phyloP scores from a whole-genome alignment of 768 basidiomycete species.

The Saitozyma podzolica region DNA sequence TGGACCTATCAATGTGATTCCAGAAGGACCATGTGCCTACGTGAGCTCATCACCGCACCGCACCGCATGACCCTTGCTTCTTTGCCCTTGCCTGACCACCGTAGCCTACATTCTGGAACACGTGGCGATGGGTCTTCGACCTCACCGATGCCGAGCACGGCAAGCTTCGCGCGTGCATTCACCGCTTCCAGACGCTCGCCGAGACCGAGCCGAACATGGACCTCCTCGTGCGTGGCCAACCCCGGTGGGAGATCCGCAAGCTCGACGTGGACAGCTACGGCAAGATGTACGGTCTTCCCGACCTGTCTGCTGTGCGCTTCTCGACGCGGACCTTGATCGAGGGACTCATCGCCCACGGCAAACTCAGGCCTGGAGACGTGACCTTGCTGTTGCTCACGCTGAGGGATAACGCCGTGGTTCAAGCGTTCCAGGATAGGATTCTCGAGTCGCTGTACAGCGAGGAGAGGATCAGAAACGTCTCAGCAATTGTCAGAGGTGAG shows the following conservation, averaged over 20 bases:
- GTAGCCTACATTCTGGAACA: constrained; percentile 46
- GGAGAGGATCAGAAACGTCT: constrained; percentile 41
- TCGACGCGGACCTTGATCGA: constrained; percentile 42
- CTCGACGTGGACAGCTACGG: constrained; percentile 9
- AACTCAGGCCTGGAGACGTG: constrained; percentile 34
- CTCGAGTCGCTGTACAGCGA: constrained; percentile 43
- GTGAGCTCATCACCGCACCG: constrained; percentile 16
- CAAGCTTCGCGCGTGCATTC: constrained; percentile 16
- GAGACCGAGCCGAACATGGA: constrained; percentile 34
- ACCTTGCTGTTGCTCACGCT: constrained; percentile 18
- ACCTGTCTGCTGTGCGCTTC: constrained; percentile 28
- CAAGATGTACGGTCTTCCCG: constrained; percentile 16
- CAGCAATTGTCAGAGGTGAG: constrained; percentile 34
- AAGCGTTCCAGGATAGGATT: constrained; percentile 33
- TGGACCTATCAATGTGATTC: constrained; percentile 37
- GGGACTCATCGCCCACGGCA: constrained; percentile 45
- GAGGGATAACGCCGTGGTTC: constrained; percentile 14
- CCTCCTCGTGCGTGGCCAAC: constrained; percentile 18
- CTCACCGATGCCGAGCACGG: constrained; percentile 8
- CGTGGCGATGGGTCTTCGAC: constrained; percentile 36
- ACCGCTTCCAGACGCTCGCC: constrained; percentile 28
- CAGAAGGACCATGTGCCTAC: constrained; percentile 41
- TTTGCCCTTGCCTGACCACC: not conserved
- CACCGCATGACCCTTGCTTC: not conserved
- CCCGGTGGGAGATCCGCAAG: constrained; percentile 13